A percentile compares a stretch with the other conserved stretches of the same genome.
These are phyloP conservation scores for Fremontodendron californicum DNA, from an alignment of 345 rosid species.

Conservation along the genomic window DNA sequence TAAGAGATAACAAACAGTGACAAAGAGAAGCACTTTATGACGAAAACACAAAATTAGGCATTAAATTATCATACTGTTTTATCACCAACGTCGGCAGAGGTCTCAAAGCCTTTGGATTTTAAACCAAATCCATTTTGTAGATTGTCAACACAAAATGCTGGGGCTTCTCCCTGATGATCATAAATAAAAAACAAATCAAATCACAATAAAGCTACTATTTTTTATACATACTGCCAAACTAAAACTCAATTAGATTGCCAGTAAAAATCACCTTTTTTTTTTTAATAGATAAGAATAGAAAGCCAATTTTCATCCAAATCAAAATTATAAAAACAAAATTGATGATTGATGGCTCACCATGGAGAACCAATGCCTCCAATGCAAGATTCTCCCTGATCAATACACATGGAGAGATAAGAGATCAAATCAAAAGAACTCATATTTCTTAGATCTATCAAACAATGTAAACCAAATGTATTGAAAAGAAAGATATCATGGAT, in stretches of 20 bases:
- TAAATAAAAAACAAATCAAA: constrained; percentile 13
- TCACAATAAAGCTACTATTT: constrained; percentile 2
- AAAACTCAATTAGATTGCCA: not conserved
- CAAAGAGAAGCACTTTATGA: not conserved
- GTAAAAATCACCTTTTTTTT: not conserved
- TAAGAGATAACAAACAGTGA: constrained; percentile 4
- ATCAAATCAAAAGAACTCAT: constrained; percentile 29
- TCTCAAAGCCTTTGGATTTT: constrained; percentile 41
- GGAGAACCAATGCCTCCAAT: constrained; percentile 54
- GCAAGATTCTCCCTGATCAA: constrained; percentile 66
- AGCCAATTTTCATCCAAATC: not conserved
- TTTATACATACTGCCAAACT: constrained; percentile 5
- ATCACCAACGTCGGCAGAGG: constrained; percentile 37
- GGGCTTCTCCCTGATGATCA: constrained; percentile 71
- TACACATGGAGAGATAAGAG: constrained; percentile 32
- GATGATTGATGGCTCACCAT: constrained; percentile 68
- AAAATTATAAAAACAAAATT: not conserved
- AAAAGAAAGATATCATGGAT: not conserved
- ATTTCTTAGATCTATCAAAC: constrained; percentile 32
- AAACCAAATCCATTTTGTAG: constrained; percentile 38
- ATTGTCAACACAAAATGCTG: constrained; percentile 50
- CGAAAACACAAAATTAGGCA: constrained; percentile 13
- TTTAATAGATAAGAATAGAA: not conserved
- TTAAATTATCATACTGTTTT: constrained; percentile 47
- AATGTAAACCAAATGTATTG: constrained; percentile 1